Base-by-base conservation (phyloP, 495 filamentous ascomycete species). In the Gamarada debralockiae region DNA sequence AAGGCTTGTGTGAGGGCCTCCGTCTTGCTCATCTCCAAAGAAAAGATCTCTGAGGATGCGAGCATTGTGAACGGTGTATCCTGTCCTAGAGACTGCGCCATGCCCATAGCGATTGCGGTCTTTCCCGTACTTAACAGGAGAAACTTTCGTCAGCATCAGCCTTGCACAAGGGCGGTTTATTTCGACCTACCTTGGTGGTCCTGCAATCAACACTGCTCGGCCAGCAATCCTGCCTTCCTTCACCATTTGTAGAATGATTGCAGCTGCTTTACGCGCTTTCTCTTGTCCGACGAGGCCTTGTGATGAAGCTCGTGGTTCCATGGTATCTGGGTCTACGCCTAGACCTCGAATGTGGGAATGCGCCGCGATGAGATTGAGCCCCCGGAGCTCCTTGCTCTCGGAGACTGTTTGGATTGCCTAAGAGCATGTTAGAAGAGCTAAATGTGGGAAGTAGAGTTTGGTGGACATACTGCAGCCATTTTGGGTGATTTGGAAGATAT, bases 191-290 rank as follows among this genome's bases (percentile, higher is more conserved):
- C 75, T 97, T 14, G 93, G 95, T 49, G 95, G 93, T 0, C 93
- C 93, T 48, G 93, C 92, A 58, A 99, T 96, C 57, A 99, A 74
- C 17, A 97, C 88, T 15, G 93, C 93, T 58, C 92, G 82, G 39
- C 93, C 93, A 43, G 95, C 95, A 72, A 99, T 97, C 71, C 96
- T 97, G 58, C 92, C 92, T 61, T 95, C 89, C 71, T 93, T 96
- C 53, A 95, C 95, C 92, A 99, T 97, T 69, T 97, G 89, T 55
- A 99, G 66, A 53, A 99, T 92, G 18, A 99, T 84, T 0, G 91
- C 92, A 2, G 93, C 93, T 0, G 93, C 93, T 70, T 96, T 97
- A 41, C 93, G 85, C 36, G 93, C 95, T 69, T 92, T 92, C 62
- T 96, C 84, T 70, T 99, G 93, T 34, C 93, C 93, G 4, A 99